Conservation (phyloP, 257 asterid genomes). For the Haberlea rhodopensis region DNA sequence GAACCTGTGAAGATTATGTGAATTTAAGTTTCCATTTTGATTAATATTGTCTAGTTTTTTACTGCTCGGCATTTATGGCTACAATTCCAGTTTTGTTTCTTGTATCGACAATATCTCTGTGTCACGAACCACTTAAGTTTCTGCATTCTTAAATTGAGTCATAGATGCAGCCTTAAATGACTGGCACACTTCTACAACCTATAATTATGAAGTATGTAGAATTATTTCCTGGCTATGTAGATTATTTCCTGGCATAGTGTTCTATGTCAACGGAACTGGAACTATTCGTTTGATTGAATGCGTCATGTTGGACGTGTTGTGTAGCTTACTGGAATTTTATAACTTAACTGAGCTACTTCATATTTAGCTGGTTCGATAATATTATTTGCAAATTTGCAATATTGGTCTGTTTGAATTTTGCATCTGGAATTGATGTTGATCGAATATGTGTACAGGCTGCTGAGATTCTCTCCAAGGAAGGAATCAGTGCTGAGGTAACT, state of each 20-base stretch:
- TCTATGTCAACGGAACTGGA: background rate
- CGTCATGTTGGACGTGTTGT: slow-evolving; percentile 4
- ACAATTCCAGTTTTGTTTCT: slow-evolving; percentile 5
- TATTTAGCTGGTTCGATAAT: background rate
- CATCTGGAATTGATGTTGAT: slow-evolving; percentile 7
- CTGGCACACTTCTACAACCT: background rate
- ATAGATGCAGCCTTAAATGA: slow-evolving; percentile 6
- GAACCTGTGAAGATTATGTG: background rate
- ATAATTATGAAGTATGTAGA: background rate
- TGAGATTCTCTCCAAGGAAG: slow-evolving; percentile 71
- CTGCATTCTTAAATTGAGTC: slow-evolving; percentile 4
- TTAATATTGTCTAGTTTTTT: background rate
- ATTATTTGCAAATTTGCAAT: background rate
- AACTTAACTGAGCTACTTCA: background rate
- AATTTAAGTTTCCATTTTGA: background rate
- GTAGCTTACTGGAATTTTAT: background rate
- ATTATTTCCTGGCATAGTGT: background rate
- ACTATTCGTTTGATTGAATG: slow-evolving; percentile 13
- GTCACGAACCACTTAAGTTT: background rate
- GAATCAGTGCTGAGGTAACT: slow-evolving; percentile 73
- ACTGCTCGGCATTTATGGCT: background rate
- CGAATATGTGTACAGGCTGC: slow-evolving; percentile 52
- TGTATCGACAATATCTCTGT: background rate
- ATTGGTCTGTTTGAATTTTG: slow-evolving; percentile 17
- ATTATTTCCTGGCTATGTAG: background rate